A percentile compares a stretch with the other conserved stretches of the same genome.
phyloP scores from a whole-genome alignment of 345 rosid species.

The Citrus sinensis region DVS_A1.0 CM039168.1:2219501-2220000 shows the following conservation, averaged over 20 bases:
- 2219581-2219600: too few species aligned
- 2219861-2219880: not conserved
- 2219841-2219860: constrained; percentile 9
- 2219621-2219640: too few species aligned
- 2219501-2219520: too few species aligned
- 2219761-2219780: constrained; percentile 21
- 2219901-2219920: not conserved
- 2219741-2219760: constrained; percentile 18
- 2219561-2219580: too few species aligned
- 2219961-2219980: not conserved
- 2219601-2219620: too few species aligned
- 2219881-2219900: not conserved
- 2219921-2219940: not conserved
- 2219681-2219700: not conserved
- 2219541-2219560: too few species aligned
- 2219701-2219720: not conserved
- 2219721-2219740: not conserved
- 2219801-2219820: constrained; percentile 16
- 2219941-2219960: not conserved
- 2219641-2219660: not conserved
- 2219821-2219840: constrained; percentile 17
- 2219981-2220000: not conserved
- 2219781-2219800: constrained; percentile 11
- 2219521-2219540: too few species aligned
- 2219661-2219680: not conserved